These are phyloP conservation scores for Epichloe sibirici DNA, from an alignment of 2,329 filamentous ascomycete species.

Conservation along the genomic window DNA sequence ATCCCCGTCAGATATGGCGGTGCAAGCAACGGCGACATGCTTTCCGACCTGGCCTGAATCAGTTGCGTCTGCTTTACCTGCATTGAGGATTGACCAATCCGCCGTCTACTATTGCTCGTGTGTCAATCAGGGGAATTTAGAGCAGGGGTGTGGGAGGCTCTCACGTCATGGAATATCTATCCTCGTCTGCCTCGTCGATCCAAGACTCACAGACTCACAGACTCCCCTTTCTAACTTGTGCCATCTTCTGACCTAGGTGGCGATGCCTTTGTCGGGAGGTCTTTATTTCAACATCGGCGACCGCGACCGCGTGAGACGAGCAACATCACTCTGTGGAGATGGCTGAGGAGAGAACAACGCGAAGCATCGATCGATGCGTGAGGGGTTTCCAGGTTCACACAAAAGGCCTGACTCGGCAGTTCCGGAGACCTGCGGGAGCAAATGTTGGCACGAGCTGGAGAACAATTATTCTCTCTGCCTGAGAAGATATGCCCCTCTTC, in stretches of 20 bases:
- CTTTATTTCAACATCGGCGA: neutral
- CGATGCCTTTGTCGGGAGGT: neutral
- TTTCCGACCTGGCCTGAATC: neutral
- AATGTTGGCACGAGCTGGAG: neutral
- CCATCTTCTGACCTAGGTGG: no score
- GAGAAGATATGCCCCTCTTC: neutral
- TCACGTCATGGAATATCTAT: neutral
- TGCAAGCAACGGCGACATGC: neutral
- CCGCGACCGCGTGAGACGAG: neutral
- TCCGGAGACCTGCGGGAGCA: neutral
- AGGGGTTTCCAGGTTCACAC: neutral
- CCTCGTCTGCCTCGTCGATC: neutral
- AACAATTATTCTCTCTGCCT: neutral
- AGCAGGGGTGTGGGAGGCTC: neutral
- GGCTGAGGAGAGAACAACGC: neutral
- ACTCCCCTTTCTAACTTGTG: neutral
- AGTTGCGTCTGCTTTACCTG: neutral
- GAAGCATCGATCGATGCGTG: neutral
- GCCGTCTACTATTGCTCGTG: neutral
- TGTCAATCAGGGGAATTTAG: neutral
- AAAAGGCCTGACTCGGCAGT: neutral
- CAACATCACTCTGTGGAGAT: neutral
- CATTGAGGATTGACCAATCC: neutral
- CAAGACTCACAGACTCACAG: neutral
- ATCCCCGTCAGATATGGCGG: neutral